Evolutionary conservation across 2,329 filamentous ascomycete genomes (phyloP).

Genomic region (Sporothrix brasiliensis): DNA sequence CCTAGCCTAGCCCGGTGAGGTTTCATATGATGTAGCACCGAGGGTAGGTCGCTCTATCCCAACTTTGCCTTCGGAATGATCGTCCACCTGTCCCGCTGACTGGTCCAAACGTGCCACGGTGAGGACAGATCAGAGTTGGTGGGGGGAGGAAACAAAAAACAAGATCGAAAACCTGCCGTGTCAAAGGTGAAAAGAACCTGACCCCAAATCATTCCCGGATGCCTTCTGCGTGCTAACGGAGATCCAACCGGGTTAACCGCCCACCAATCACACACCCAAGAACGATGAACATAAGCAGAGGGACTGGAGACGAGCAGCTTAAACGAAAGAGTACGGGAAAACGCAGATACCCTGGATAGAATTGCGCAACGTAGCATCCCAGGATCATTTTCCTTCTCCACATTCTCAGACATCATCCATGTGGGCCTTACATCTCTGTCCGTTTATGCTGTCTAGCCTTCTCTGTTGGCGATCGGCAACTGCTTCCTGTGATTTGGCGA

Average conservation of each 20-base stretch:
- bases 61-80: slow-evolving; percentile 14
- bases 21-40: not conserved
- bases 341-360: slow-evolving; percentile 22
- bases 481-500: not conserved
- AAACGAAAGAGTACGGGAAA: slow-evolving; percentile 6
- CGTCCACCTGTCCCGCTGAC: not conserved
- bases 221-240: slow-evolving; percentile 30
- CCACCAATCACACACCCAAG: slow-evolving; percentile 21
- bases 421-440: slow-evolving; percentile 28
- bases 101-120: slow-evolving; percentile 2
- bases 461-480: slow-evolving; percentile 20
- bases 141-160: not conserved
- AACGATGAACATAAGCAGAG: not conserved
- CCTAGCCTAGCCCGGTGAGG: not conserved
- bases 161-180: not conserved
- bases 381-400: slow-evolving; percentile 27
- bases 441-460: slow-evolving; percentile 1
- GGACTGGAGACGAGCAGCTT: not conserved
- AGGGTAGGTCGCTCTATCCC: not conserved
- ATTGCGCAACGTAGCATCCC: slow-evolving; percentile 31
- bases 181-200: slow-evolving; percentile 11
- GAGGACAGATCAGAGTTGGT: not conserved
- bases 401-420: slow-evolving; percentile 21
- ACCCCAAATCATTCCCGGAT: slow-evolving; percentile 28
- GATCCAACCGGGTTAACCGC: slow-evolving; percentile 31